Evolutionary conservation across 2,329 filamentous ascomycete genomes (phyloP), one percentile per base, ranked within the genome.

Genomic region (Ophiostoma sp.): DNA sequence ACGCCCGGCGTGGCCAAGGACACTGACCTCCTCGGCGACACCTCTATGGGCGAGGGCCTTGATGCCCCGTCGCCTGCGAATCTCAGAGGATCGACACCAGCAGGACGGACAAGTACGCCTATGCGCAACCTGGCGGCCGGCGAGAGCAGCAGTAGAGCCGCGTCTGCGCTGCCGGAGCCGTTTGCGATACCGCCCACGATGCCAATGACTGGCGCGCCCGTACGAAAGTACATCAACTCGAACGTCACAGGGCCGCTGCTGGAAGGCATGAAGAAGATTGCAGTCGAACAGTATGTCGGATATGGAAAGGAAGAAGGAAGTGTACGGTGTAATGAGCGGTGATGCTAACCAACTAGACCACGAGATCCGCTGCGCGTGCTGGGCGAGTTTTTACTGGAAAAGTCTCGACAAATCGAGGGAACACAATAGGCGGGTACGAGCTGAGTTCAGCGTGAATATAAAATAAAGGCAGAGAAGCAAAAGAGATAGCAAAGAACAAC

Each of bases 241-340:
- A 90, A 87, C 73, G 84, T 93, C 55, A 90, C 89, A 0, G 85
- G 85, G 0, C 83, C 85, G 40, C 74, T 93, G 69, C 78, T 92
- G 52, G 89, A 92, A 74, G 90, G 89, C 38, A 90, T 93, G 88
- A 92, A 92, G 79, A 77, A 83, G 67, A 76, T 93, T 70, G 88
- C 88, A 4, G 87, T 85, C 72, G 87, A 92, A 58, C 85, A 89
- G 89, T 92, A 78, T 75, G 88, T 83, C 60, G 11, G 27, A 14
- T 9, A 18, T 18, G 2, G 7, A 5, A 2, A 36, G 66, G 7
- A 60, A 38, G 44, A 69, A 47, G 52, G 47, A 49, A 38, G 3
- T 38, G 11, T 3, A 41, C 27, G 27, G 27, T 27, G 27, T 27
- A 27, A 27, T 27, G 27, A 27, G 27, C 27, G 27, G 27, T 27